Percentiles rank a stretch among this genome's conserved stretches.
These are phyloP conservation scores for Plasmodium gonderi DNA, from an alignment of 169 alveolate genomes.

Conservation along the genomic window DNA sequence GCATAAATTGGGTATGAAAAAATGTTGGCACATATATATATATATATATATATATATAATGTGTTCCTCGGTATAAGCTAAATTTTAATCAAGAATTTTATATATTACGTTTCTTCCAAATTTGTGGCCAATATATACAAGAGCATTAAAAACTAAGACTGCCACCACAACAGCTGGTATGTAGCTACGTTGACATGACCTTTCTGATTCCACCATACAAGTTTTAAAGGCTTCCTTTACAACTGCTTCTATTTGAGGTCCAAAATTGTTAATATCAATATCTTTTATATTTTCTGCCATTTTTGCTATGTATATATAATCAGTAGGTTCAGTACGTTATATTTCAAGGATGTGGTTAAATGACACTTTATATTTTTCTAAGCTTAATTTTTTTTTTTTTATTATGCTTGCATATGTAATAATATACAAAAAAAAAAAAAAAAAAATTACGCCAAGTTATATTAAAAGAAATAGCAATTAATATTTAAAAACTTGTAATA, in stretches of 20 bases:
- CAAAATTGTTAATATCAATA: background rate
- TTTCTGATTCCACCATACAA: background rate
- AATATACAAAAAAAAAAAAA: background rate
- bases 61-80: background rate
- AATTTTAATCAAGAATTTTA: background rate
- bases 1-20: background rate
- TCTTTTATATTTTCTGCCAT: background rate
- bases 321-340: background rate
- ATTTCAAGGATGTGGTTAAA: background rate
- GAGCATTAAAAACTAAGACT: slow-evolving; percentile 7
- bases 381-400: background rate
- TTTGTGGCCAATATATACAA: slow-evolving; percentile 6
- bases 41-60: background rate
- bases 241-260: background rate
- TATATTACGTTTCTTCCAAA: slow-evolving; percentile 30
- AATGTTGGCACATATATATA: background rate
- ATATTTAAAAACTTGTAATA: too few relatives aligned
- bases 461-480: too few relatives aligned
- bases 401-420: background rate
- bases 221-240: slow-evolving; percentile 13
- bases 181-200: slow-evolving; percentile 19
- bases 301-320: background rate
- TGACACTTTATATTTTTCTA: background rate
- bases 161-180: slow-evolving; percentile 17
- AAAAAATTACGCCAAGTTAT: too few relatives aligned